Base-by-base conservation (phyloP, 257 asterid genomes). In the Lantana camara region DNA sequence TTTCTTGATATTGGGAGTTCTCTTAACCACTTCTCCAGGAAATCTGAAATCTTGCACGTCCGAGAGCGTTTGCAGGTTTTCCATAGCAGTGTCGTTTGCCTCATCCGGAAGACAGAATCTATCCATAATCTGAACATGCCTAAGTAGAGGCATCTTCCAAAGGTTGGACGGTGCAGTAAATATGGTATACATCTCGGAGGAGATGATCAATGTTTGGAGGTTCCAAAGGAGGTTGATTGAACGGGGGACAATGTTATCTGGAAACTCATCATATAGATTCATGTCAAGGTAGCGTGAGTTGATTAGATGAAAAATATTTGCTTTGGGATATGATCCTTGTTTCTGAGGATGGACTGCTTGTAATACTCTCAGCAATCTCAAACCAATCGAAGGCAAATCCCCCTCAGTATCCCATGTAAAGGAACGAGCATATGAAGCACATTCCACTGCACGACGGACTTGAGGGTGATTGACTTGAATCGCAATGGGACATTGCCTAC, bases 1-100 rank as follows among this genome's bases (percentile, higher is more conserved):
- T 49, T 47, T 63, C 50, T 13, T 40, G 38, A 63, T 22, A 63
- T 49, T 63, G 5, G 69, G 58, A 16, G 49, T 49, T 49, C 55
- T 48, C 38, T 49, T 38, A 30, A 48, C 29, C 34, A 63, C 60
- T 4, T 49, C 58, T 16, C 15, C 57, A 14, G 15, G 19, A 49
- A 58, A 63, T 6, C 23, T 48, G 14, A 63, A 52, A 34, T 63
- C 40, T n/a, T 9, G 4, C n/a, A 63, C n/a, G 3, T 3, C n/a
- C 9, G 15, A 14, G 20, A 63, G 41, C 0, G 37, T 49, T 12
- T 63, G 48, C 24, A 63, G 54, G 68, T 63, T 63, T 13, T 10
- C 11, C 59, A 49, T n/a, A n/a, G n/a, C n/a, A n/a, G n/a, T n/a
- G n/a, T n/a, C n/a, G n/a, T n/a, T n/a, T n/a, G n/a, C n/a, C n/a